phyloP scores from a whole-genome alignment of 2,329 filamentous ascomycete genomes.

The Epicoccum nigrum region DNA sequence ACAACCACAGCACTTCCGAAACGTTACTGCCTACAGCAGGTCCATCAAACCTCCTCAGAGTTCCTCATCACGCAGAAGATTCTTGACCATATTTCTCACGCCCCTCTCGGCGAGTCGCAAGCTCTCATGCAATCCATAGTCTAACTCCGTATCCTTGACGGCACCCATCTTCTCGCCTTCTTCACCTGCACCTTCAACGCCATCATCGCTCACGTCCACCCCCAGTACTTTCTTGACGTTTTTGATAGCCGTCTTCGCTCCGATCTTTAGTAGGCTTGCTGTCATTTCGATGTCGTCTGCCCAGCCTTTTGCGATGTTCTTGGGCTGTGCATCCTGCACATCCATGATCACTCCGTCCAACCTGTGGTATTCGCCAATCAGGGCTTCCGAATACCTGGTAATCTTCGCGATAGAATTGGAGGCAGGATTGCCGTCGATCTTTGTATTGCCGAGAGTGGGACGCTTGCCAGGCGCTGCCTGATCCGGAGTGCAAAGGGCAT shows the following conservation, averaged over 20 bases:
- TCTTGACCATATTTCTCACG: constrained; percentile 42
- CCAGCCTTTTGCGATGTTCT: constrained; percentile 29
- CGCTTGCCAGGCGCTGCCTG: constrained; percentile 1
- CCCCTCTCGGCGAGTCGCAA: constrained; percentile 40
- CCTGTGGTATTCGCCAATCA: constrained; percentile 32
- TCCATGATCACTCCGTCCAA: constrained; percentile 30
- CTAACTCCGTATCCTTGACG: constrained; percentile 17
- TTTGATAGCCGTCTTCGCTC: constrained; percentile 35
- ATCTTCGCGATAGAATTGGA: constrained; percentile 22
- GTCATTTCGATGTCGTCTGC: constrained; percentile 31
- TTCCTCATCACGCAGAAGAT: constrained; percentile 18
- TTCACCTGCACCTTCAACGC: constrained; percentile 1
- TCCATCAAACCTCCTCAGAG: too few relatives aligned
- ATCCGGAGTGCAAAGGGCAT: constrained; percentile 27
- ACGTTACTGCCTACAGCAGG: too few relatives aligned
- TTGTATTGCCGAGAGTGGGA: constrained; percentile 20
- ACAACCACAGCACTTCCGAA: too few relatives aligned
- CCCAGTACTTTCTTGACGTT: constrained; percentile 40
- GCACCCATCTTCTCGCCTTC: constrained; percentile 12
- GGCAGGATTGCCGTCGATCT: constrained; percentile 22
- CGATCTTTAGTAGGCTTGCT: constrained; percentile 30
- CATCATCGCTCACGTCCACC: constrained; percentile 9
- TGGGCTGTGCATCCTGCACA: constrained; percentile 23
- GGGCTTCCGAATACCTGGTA: constrained; percentile 22
- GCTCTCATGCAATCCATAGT: constrained; percentile 30